phyloP scores from a whole-genome alignment of 257 asterid genomes.

The Oldenlandia corymbosa region DNA sequence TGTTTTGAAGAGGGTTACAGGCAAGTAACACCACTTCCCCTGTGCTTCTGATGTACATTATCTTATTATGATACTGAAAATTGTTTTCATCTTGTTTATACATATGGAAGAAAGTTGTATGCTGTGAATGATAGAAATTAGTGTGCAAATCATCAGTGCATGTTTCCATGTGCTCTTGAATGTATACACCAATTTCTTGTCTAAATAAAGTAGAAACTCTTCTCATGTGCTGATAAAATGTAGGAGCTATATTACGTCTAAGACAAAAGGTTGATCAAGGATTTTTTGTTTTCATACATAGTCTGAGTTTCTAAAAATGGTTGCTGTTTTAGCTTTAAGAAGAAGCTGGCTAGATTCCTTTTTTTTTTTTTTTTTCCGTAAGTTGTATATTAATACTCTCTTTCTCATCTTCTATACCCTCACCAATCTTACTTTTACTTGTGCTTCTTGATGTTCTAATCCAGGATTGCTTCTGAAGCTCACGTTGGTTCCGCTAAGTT shows the following conservation, averaged over 20 bases:
- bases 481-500: slow-evolving; percentile 56
- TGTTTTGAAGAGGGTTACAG: slow-evolving; percentile 77
- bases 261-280: not conserved
- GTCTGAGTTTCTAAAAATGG: slow-evolving; percentile 2
- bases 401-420: not conserved
- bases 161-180: not conserved
- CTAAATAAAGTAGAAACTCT: not conserved
- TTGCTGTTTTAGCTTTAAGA: not conserved
- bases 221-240: no score
- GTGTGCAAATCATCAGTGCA: not conserved
- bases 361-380: no score
- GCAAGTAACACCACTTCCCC: slow-evolving; percentile 31
- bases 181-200: not conserved
- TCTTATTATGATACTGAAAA: not conserved
- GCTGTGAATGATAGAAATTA: not conserved
- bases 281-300: not conserved
- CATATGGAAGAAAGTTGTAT: not conserved
- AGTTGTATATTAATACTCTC: not conserved
- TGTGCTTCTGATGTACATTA: not conserved
- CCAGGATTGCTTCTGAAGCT: slow-evolving; percentile 68
- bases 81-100: not conserved
- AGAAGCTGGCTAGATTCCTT: not conserved
- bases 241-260: no score
- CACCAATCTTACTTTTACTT: slow-evolving; percentile 19
- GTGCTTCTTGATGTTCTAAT: slow-evolving; percentile 21